A percentile compares a stretch with the other conserved stretches of the same genome.
These are phyloP conservation scores for Chrysochromulina parva DNA, from an alignment of 78 protist species.

Conservation along the genomic window DNA sequence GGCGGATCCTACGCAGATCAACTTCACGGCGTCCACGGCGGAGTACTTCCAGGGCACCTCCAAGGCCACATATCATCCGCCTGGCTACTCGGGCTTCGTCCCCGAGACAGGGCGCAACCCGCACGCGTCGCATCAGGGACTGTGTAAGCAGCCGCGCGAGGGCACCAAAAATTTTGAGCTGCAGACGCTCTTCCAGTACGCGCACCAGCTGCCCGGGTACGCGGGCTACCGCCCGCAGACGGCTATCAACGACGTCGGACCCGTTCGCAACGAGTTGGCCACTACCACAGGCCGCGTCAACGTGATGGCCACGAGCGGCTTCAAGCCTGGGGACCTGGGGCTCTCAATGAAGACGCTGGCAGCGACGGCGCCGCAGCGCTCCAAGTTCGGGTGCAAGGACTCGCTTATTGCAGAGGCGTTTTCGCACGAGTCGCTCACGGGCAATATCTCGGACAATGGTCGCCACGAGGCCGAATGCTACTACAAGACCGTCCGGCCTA, in stretches of 20 bases:
- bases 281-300: not conserved
- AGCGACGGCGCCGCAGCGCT: not conserved
- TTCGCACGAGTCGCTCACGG: not conserved
- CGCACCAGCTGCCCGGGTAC: not conserved
- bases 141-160: not conserved
- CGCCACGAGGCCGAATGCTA: not conserved
- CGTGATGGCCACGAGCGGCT: not conserved
- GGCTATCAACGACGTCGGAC: not conserved
- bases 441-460: not conserved
- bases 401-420: not conserved
- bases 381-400: not conserved
- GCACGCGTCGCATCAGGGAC: not conserved
- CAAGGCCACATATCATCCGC: not conserved
- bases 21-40: not conserved
- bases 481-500: not conserved
- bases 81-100: not conserved
- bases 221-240: not conserved
- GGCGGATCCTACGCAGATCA: not conserved
- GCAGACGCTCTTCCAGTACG: not conserved
- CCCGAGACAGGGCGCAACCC: not conserved
- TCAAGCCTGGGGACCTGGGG: not conserved
- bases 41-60: not conserved
- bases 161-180: not conserved
- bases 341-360: not conserved
- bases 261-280: not conserved